Evolutionary conservation across 2,329 filamentous ascomycete genomes (phyloP), one percentile per base, ranked within the genome.

Genomic region (Colletotrichum brevisporum): DNA sequence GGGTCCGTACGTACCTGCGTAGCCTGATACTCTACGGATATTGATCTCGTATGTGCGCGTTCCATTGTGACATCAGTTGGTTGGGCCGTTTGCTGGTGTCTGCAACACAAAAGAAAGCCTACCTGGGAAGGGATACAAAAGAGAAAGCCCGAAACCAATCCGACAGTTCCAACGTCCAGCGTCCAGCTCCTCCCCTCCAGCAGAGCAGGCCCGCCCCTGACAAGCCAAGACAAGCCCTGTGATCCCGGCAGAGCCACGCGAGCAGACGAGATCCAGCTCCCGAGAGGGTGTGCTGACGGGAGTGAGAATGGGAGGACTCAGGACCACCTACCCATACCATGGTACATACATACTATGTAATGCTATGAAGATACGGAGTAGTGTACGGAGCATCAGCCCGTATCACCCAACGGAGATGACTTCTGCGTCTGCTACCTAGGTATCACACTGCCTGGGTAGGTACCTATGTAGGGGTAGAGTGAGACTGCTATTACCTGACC

Each of bases 221-320:
- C 45, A n/a, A n/a, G 41, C 41, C 41, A 41, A 31, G 26, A 36
- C 41, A 68, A 68, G 66, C 48, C 50, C 62, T 26, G 26, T 43
- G 65, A 68, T 68, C 60, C 60, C 10, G 21, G 53, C 55, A 48
- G 21, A 45, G 61, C 61, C 66, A 69, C 66, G 61, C 66, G 66
- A 54, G 54, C 66, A 27, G 56, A 66, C 52, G 31, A 65, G 24
- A n/a, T 24, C 41, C 41, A n/a, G 41, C 41, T 43, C 41, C 31
- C 47, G n/a, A 41, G 62, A 51, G 45, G 16, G 24, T 24, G 47
- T 50, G 15, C 10, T 50, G 16, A 24, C 21, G 21, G 21, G 21
- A 10, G 31, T 12, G 31, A 36, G 31, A 36, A 8, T 36, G 31
- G 31, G 31, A 36, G 31, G 8, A 10, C 31, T 10, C 10, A 36